These are phyloP conservation scores for Cryptococcus jaspeensis DNA, from an alignment of 1,284 basidiomycete species.

Conservation along the genomic window DNA sequence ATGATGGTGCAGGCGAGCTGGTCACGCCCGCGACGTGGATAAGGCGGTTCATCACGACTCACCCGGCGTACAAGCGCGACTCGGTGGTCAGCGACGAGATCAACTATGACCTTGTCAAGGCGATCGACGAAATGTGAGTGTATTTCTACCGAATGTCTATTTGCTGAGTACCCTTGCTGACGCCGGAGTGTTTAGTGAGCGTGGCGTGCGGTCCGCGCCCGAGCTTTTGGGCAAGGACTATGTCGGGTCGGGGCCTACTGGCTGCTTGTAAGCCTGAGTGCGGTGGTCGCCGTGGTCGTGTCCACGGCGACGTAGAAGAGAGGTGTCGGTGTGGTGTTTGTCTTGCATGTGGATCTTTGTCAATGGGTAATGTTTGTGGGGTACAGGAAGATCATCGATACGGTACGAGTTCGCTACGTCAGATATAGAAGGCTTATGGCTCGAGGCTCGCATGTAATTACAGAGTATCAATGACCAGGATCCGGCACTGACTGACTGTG, in stretches of 20 bases:
- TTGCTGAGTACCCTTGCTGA: not conserved
- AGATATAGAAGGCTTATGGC: too few species aligned
- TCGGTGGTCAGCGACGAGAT: conserved; percentile 87
- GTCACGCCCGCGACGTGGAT: conserved; percentile 92
- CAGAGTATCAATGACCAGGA: too few species aligned
- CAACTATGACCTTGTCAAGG: conserved; percentile 89
- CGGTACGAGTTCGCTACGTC: too few species aligned
- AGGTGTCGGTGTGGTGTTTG: not conserved
- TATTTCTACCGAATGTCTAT: too few species aligned
- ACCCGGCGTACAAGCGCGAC: conserved; percentile 87
- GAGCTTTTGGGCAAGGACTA: conserved; percentile 57
- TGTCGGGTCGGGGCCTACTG: conserved; percentile 39
- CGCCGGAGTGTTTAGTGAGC: conserved; percentile 57
- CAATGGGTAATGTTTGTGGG: not conserved
- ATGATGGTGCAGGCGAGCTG: conserved; percentile 63
- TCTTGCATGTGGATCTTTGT: not conserved
- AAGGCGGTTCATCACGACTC: conserved; percentile 81
- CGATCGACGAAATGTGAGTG: conserved; percentile 85
- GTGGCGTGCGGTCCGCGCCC: conserved; percentile 64
- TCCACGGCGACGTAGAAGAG: not conserved
- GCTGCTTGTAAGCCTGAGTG: conserved; percentile 23
- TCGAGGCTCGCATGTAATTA: too few species aligned
- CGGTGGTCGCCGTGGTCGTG: not conserved
- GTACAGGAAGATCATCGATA: not conserved
- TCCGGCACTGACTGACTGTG: too few species aligned